phyloP scores from a whole-genome alignment of 495 filamentous ascomycete genomes.

The Parathielavia appendiculata region DNA sequence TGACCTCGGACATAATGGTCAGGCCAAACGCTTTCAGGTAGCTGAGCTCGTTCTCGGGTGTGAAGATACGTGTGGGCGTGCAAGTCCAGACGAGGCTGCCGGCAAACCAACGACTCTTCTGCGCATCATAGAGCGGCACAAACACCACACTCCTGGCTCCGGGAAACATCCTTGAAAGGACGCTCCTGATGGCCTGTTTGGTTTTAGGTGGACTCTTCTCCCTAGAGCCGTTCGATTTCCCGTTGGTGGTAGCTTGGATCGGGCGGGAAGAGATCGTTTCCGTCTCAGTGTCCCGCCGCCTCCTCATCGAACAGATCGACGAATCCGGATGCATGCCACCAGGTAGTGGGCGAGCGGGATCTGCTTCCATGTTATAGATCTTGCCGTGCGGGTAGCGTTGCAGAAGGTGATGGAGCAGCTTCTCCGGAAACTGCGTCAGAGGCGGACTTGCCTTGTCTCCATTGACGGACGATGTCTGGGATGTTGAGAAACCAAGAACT shows the following conservation, averaged over 20 bases:
- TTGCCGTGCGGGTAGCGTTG: conserved; percentile 58
- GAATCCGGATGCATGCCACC: conserved; percentile 14
- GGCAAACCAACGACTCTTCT: conserved; percentile 59
- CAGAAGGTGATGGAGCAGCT: conserved; percentile 49
- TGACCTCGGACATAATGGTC: conserved; percentile 54
- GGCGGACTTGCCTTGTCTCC: conserved; percentile 12
- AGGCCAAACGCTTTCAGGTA: conserved; percentile 51
- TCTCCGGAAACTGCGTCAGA: conserved; percentile 21
- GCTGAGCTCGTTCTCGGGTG: conserved; percentile 40
- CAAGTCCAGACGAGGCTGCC: conserved; percentile 61
- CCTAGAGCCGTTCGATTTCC: too few species aligned
- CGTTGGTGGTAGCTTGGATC: neutral
- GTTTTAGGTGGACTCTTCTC: too few species aligned
- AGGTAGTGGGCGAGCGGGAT: neutral
- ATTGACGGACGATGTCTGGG: conserved; percentile 24
- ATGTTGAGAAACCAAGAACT: conserved; percentile 36
- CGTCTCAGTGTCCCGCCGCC: neutral
- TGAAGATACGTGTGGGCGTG: conserved; percentile 42
- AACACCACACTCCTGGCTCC: conserved; percentile 52
- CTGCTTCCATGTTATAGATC: conserved; percentile 52
- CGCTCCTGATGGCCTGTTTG: neutral
- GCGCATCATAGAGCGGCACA: conserved; percentile 62
- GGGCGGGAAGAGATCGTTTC: neutral
- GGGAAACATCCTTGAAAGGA: conserved; percentile 33
- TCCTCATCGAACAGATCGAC: neutral